Evolutionary conservation across 2,329 filamentous ascomycete species (phyloP).

Genomic region (Didymella lethalis): DNA sequence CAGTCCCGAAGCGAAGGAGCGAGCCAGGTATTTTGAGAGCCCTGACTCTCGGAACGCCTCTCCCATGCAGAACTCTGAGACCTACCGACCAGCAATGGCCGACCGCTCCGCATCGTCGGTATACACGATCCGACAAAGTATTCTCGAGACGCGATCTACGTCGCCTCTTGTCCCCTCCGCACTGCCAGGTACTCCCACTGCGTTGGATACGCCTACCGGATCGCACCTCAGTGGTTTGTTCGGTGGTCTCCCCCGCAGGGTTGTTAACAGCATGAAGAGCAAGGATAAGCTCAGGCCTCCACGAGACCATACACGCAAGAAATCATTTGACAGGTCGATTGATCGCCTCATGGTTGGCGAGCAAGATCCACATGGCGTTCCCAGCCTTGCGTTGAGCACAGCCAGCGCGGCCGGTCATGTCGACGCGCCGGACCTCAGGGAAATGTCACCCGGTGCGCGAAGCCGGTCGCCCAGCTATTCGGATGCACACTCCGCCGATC

Average conservation of each 20-base stretch:
- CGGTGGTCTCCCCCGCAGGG: slow-evolving; percentile 55
- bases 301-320: slow-evolving; percentile 59
- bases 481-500: slow-evolving; percentile 31
- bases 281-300: slow-evolving; percentile 55
- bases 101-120: slow-evolving; percentile 56
- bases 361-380: slow-evolving; percentile 69
- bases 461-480: slow-evolving; percentile 57
- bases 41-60: slow-evolving; percentile 53
- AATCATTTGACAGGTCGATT: slow-evolving; percentile 72
- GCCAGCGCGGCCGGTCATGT: slow-evolving; percentile 67
- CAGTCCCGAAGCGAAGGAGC: slow-evolving; percentile 65
- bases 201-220: slow-evolving; percentile 53
- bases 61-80: slow-evolving; percentile 44
- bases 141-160: slow-evolving; percentile 41
- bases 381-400: slow-evolving; percentile 70
- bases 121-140: slow-evolving; percentile 56
- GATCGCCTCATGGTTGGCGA: slow-evolving; percentile 68
- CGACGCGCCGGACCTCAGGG: slow-evolving; percentile 59
- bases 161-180: slow-evolving; percentile 54
- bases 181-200: slow-evolving; percentile 55
- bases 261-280: slow-evolving; percentile 56
- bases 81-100: slow-evolving; percentile 39
- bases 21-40: slow-evolving; percentile 46
- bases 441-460: slow-evolving; percentile 48
- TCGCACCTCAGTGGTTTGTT: slow-evolving; percentile 56